Conservation (phyloP, 208 protist species). For the Naegleria gruberi region DNA sequence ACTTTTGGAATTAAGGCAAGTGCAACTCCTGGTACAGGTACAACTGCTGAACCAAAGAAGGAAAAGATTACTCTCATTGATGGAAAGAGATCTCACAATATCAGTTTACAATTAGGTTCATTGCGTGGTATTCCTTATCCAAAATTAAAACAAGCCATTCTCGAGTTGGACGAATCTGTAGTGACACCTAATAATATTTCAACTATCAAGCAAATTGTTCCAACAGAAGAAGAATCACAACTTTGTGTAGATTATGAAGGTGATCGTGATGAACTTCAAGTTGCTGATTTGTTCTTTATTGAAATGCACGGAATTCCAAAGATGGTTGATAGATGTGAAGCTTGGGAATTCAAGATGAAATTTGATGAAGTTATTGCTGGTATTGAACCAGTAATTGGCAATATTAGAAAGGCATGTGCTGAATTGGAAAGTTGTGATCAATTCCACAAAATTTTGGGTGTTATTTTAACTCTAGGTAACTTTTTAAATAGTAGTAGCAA, state of each 20-base stretch:
- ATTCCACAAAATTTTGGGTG: conserved; percentile 5
- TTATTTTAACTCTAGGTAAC: conserved; percentile 4
- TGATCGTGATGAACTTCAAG: not conserved
- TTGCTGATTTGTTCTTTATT: conserved; percentile 4
- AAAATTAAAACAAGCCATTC: not conserved
- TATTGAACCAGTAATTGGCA: not conserved
- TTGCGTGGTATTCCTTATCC: not conserved
- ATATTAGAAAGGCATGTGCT: not conserved
- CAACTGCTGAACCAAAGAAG: not conserved
- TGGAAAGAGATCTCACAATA: not conserved
- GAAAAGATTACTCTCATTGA: conserved; percentile 5
- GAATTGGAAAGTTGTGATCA: not conserved
- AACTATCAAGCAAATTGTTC: not conserved
- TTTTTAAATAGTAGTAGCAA: not conserved
- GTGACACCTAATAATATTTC: not conserved
- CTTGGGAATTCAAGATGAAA: not conserved
- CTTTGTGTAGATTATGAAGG: not conserved
- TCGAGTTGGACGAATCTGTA: not conserved
- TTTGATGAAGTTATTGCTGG: not conserved
- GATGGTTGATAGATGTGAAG: not conserved
- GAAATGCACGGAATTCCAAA: not conserved
- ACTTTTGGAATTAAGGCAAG: not conserved
- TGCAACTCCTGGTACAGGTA: not conserved
- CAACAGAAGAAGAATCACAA: not conserved
- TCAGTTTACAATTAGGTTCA: not conserved